phyloP scores from a whole-genome alignment of 2,329 filamentous ascomycete species.

The Pseudogymnoascus sp. region DNA sequence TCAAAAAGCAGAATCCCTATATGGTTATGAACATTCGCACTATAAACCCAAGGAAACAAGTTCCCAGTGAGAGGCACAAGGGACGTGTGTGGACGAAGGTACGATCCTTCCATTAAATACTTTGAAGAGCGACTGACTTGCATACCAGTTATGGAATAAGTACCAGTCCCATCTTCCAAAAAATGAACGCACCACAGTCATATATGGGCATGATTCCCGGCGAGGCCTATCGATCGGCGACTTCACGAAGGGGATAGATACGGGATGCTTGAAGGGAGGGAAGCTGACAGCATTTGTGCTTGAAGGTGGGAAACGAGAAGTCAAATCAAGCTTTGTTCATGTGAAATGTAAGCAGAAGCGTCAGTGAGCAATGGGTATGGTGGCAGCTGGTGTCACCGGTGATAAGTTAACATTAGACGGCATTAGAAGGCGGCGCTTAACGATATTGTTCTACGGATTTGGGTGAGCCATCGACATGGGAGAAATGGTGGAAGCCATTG shows the following conservation, averaged over 20 bases:
- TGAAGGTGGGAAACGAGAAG: conserved; percentile 40
- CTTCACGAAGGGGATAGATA: conserved; percentile 80
- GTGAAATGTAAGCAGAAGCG: conserved; percentile 22
- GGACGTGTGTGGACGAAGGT: conserved; percentile 28
- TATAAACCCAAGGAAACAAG: conserved; percentile 21
- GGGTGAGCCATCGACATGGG: not conserved
- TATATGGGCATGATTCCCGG: conserved; percentile 83
- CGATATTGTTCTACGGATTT: not conserved
- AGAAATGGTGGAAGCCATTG: not conserved
- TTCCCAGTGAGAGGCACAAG: conserved; percentile 22
- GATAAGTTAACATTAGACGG: not conserved
- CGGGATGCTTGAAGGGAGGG: conserved; percentile 69
- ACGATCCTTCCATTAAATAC: not conserved
- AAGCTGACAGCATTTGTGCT: conserved; percentile 71
- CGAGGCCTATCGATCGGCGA: conserved; percentile 56
- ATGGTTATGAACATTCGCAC: conserved; percentile 90
- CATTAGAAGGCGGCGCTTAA: not conserved
- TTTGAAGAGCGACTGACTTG: conserved; percentile 15
- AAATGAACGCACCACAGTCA: conserved; percentile 51
- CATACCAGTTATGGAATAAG: conserved; percentile 44
- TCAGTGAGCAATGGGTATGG: not conserved
- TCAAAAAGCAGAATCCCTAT: conserved; percentile 65
- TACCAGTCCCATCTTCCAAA: conserved; percentile 34
- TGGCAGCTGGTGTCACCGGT: not conserved
- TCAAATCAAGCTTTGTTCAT: conserved; percentile 24